These are phyloP conservation scores for Nitzschia palea DNA, from an alignment of 108 stramenopile genomes.

Conservation along the genomic window DNA sequence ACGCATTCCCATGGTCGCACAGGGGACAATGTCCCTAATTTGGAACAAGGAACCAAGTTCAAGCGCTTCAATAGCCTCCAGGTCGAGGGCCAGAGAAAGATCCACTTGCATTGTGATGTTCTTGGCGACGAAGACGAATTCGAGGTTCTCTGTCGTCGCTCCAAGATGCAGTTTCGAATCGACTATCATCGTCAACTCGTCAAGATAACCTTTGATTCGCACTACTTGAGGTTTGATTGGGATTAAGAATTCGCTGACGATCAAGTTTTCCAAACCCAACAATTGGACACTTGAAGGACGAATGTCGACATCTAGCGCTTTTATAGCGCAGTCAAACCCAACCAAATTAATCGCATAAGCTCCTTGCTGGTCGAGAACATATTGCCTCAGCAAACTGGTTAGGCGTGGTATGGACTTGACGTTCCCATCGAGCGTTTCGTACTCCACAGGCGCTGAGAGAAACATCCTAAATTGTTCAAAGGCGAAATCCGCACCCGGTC, in stretches of 20 bases:
- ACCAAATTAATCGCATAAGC: slow-evolving; percentile 25
- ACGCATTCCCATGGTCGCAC: slow-evolving; percentile 19
- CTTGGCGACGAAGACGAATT: slow-evolving; percentile 29
- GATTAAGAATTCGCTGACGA: slow-evolving; percentile 23
- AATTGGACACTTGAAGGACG: slow-evolving; percentile 23
- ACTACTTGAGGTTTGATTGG: slow-evolving; percentile 45
- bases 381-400: slow-evolving; percentile 7
- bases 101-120: slow-evolving; percentile 40
- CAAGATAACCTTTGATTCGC: slow-evolving; percentile 31
- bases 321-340: background rate
- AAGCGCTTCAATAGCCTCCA: slow-evolving; percentile 29
- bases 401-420: background rate
- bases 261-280: slow-evolving; percentile 47
- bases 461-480: slow-evolving; percentile 21
- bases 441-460: slow-evolving; percentile 1
- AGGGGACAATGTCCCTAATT: slow-evolving; percentile 8
- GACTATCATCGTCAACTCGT: slow-evolving; percentile 32
- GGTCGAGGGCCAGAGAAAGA: slow-evolving; percentile 42
- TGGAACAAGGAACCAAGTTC: slow-evolving; percentile 36
- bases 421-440: background rate
- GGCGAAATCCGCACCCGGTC: slow-evolving; percentile 19
- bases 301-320: slow-evolving; percentile 27
- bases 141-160: slow-evolving; percentile 30
- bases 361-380: slow-evolving; percentile 38
- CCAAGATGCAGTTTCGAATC: slow-evolving; percentile 28